Percentiles rank a stretch among this genome's conserved stretches.
Evolutionary conservation across 441 rosid genomes (phyloP).

Genomic region (Erodium texanum): DNA sequence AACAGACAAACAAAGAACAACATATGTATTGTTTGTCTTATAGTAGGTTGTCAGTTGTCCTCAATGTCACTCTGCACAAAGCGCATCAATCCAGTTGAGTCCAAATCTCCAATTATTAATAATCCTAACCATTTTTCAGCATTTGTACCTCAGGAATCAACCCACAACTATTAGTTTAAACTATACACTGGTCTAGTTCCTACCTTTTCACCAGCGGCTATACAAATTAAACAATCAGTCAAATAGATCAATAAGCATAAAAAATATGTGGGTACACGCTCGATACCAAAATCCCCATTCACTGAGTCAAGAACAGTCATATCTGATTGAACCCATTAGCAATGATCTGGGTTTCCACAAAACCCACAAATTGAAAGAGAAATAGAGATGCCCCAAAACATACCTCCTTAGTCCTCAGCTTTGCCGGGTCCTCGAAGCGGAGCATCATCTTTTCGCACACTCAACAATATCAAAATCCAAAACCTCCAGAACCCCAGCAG

Average conservation of each 20-base stretch:
- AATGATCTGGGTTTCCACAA: neutral
- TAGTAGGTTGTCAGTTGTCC: no score
- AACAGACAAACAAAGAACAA: neutral
- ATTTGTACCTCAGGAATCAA: neutral
- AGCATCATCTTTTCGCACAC: constrained; percentile 35
- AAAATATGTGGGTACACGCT: no score
- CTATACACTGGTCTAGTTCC: neutral
- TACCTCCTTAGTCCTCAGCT: constrained; percentile 43
- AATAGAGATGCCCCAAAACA: neutral
- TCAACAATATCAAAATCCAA: neutral
- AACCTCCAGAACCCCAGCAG: neutral
- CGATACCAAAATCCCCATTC: neutral
- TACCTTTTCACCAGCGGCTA: no score
- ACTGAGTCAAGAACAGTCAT: neutral
- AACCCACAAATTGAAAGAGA: neutral
- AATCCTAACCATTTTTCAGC: neutral
- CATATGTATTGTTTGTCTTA: neutral
- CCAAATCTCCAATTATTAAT: neutral
- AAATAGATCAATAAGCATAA: no score
- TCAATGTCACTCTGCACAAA: no score
- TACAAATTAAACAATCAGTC: no score
- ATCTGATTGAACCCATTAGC: neutral
- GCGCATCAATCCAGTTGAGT: neutral
- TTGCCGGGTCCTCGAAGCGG: constrained; percentile 32
- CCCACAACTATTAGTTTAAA: neutral